Evolutionary conservation across 2,329 filamentous ascomycete genomes (phyloP), one percentile per base, ranked within the genome.

Genomic region (Aulographum hederae): DNA sequence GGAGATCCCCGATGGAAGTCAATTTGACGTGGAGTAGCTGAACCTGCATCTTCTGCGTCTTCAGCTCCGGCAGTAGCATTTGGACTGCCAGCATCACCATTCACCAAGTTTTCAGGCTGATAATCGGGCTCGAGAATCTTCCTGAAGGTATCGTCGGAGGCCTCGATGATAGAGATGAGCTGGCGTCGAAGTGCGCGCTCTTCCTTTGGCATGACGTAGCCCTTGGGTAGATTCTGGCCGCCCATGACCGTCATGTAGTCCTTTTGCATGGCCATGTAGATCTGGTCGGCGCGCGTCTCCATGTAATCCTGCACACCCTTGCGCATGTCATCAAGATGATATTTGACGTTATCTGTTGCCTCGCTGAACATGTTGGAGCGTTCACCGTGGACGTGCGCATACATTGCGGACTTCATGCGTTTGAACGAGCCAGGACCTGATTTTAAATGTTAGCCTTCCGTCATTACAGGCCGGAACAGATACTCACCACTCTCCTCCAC

Each of bases 381-480:
- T 3, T 45, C 32, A 0, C 30, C 23, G 0, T 56, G 45, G 2
- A 73, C 54, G 33, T 69, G 55, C 0, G 39, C 26, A 0, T 33
- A 33, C 63, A 73, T 68, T 17, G 50, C 37, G 0, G 30, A 35
- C 38, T 68, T 71, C 62, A 73, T 73, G 2, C 66, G 56, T 21
- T 34, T 47, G 42, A 51, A 69, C 8, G 44, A 52, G 3, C 68
- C 67, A 0, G 23, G 3, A 3, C 61, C 56, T 51, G 23, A 19
- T 16, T 13, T 6, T 18, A 14, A 17, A 14, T 4, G 23, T 18
- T 23, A 27, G 23, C 40, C 34, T 26, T n/a, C 4, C 15, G 8
- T 15, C 23, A 26, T 3, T 11, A 33, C 14, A 6, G 5, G 10
- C 6, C 5, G 14, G 27, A 13, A 14, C 19, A 14, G 10, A 15